Evolutionary conservation across 768 basidiomycete species (phyloP).

Genomic region (Brasilioporus rufonigricans): DNA sequence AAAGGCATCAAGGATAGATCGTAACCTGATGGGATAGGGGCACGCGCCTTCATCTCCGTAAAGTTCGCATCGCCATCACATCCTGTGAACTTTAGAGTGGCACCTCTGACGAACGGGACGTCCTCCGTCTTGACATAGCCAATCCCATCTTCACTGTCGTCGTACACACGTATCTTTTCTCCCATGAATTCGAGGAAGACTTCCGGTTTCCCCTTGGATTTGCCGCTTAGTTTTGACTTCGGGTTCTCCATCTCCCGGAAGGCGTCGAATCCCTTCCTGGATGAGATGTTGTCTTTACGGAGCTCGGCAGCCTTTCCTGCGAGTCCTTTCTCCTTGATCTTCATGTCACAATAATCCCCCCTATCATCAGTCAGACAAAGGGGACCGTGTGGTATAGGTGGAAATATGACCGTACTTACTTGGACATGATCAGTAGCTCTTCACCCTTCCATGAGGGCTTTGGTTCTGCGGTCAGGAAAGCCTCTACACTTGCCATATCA

Average conservation of each 20-base stretch:
- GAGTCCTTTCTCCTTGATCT: constrained; percentile 91
- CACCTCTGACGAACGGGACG: constrained; percentile 42
- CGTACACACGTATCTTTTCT: constrained; percentile 58
- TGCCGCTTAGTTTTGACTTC: constrained; percentile 34
- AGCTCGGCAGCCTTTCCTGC: constrained; percentile 65
- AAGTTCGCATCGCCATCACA: constrained; percentile 59
- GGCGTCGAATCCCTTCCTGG: constrained; percentile 69
- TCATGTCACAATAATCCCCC: constrained; percentile 90
- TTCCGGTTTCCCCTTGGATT: constrained; percentile 49
- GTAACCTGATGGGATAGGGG: not conserved
- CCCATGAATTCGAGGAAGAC: constrained; percentile 77
- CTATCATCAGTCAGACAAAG: constrained; percentile 35
- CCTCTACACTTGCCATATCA: constrained; percentile 62
- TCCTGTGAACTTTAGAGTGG: constrained; percentile 49
- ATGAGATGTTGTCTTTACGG: constrained; percentile 53
- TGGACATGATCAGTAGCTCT: constrained; percentile 83
- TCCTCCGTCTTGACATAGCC: constrained; percentile 45
- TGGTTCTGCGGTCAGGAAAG: constrained; percentile 77
- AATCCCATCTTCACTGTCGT: constrained; percentile 46
- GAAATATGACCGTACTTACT: constrained; percentile 45
- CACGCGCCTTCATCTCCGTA: constrained; percentile 52
- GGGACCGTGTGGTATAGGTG: not conserved
- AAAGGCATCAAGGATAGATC: not conserved
- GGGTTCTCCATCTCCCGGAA: constrained; percentile 62
- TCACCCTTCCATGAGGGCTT: constrained; percentile 78